These are phyloP conservation scores for Boletus smithii DNA, from an alignment of 1,284 basidiomycete species.

Conservation along the genomic window DNA sequence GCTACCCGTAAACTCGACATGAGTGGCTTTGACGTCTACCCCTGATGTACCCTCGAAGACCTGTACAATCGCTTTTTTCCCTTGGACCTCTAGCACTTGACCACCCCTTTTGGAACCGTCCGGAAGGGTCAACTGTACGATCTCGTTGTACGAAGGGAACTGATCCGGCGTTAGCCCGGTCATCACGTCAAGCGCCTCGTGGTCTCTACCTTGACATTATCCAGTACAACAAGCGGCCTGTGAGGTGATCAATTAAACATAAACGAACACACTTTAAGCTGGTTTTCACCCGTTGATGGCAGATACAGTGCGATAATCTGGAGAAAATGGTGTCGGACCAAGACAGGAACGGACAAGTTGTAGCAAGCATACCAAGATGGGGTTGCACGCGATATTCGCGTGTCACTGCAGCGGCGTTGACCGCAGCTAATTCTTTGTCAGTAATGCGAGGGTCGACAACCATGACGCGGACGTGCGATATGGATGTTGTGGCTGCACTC, in stretches of 20 bases:
- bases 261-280: neutral
- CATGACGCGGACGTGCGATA: conserved; percentile 40
- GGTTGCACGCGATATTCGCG: conserved; percentile 83
- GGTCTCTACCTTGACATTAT: conserved; percentile 89
- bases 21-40: conserved; percentile 95
- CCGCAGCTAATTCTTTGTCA: conserved; percentile 73
- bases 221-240: conserved; percentile 92
- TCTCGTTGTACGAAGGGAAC: conserved; percentile 99
- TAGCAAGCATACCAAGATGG: conserved; percentile 69
- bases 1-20: conserved; percentile 96
- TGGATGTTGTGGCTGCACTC: neutral
- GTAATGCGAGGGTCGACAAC: conserved; percentile 57
- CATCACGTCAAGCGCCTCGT: conserved; percentile 9
- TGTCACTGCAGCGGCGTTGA: conserved; percentile 86
- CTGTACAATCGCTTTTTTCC: conserved; percentile 98
- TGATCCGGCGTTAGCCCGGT: conserved; percentile 33
- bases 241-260: conserved; percentile 14
- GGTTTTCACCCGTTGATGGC: conserved; percentile 87
- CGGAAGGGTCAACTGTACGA: conserved; percentile 93
- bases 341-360: conserved; percentile 1
- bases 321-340: conserved; percentile 17
- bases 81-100: conserved; percentile 97
- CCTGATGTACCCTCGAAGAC: conserved; percentile 99
- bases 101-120: conserved; percentile 95
- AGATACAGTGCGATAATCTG: conserved; percentile 94